Evolutionary conservation across 1,284 basidiomycete species (phyloP), one percentile per base, ranked within the genome.

Genomic region (Cryptococcus sp.): DNA sequence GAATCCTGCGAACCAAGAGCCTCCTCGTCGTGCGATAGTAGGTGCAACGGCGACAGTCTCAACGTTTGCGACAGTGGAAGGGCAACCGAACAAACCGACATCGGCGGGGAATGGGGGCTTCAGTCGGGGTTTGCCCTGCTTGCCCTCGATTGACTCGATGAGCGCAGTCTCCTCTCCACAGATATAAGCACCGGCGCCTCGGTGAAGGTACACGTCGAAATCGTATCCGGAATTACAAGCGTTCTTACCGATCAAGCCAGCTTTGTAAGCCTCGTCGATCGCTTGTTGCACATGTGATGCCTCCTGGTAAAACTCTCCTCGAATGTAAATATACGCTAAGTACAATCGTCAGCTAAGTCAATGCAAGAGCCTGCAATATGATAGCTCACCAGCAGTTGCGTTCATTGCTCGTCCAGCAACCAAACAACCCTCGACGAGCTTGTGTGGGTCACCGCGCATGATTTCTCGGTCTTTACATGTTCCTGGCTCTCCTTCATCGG

Each of bases 41-140:
- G 95, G 96, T 1, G 94, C 92, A 44, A 98, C 95, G 37, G 95
- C 89, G 58, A 99, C 92, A 6, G 95, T 99, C 83, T 98, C 96
- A 59, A 99, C 94, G 74, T 99, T 98, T 54, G 95, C 94, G 48
- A 99, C 95, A 10, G 96, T 98, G 2, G 92, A 91, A 0, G 94
- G 94, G 79, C 93, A 97, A 10, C 94, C 94, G 73, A 98, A 99
- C 45, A 97, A 82, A 59, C 94, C 94, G 50, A 98, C 94, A 67
- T 98, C 94, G 61, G 95, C 95, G 16, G 95, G 95, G 87, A 98
- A 99, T 46, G 95, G 96, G n/a, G 95, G 95, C 83, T 99, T 99
- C 70, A 99, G 83, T 65, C 95, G 85, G 3, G 95, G 95, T 79
- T 98, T 98, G 46, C 95, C 95, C 80, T 98, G 95, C 80, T 98